Percentiles rank a stretch among this genome's conserved stretches.
Conservation (phyloP, 2,329 filamentous ascomycete genomes). For the Plenodomus lindquistii region DNA sequence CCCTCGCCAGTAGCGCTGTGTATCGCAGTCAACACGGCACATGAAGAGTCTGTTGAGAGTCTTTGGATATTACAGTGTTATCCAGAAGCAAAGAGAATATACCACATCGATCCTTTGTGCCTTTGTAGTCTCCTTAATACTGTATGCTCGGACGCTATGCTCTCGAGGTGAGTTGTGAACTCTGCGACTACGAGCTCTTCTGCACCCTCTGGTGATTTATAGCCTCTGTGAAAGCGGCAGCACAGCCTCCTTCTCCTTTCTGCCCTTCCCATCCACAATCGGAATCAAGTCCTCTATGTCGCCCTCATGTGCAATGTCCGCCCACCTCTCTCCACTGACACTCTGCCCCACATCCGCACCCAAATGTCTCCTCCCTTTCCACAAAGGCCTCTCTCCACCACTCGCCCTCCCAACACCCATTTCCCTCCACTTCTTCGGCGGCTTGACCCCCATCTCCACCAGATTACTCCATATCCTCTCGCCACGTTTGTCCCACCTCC, state of each 20-base stretch:
- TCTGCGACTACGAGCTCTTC: too few relatives aligned
- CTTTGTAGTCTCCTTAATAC: too few relatives aligned
- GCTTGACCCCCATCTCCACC: constrained; percentile 57
- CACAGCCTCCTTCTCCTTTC: neutral
- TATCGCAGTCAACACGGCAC: too few relatives aligned
- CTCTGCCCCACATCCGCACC: constrained; percentile 33
- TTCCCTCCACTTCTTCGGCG: constrained; percentile 57
- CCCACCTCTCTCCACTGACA: constrained; percentile 7
- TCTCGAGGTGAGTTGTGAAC: too few relatives aligned
- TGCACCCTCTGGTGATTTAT: too few relatives aligned
- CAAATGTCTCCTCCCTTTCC: constrained; percentile 39
- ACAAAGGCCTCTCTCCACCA: constrained; percentile 34
- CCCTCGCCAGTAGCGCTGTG: too few relatives aligned
- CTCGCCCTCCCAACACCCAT: constrained; percentile 47
- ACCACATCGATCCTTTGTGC: too few relatives aligned
- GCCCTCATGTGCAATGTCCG: constrained; percentile 7
- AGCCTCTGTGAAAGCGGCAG: neutral
- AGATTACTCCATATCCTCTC: constrained; percentile 54
- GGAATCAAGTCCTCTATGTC: constrained; percentile 36
- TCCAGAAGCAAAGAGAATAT: too few relatives aligned
- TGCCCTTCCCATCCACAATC: constrained; percentile 27
- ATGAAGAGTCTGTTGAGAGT: too few relatives aligned
- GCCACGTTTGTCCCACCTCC: constrained; percentile 54
- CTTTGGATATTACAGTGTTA: too few relatives aligned
- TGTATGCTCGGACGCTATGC: too few relatives aligned